Conservation (phyloP, 805 yeast genomes). For the Candida nanaspora region DNA sequence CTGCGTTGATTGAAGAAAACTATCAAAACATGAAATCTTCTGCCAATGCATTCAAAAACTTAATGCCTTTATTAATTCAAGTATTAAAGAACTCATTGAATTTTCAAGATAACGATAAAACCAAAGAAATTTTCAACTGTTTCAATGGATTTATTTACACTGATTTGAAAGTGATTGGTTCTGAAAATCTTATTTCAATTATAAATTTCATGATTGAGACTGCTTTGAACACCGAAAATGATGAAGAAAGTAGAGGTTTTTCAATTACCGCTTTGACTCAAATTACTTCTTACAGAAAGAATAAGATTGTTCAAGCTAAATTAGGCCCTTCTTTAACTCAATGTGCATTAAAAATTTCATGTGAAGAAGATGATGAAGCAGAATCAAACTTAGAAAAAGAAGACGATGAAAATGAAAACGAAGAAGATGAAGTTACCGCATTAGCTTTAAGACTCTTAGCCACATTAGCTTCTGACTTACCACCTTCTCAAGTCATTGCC, state of each 20-base stretch:
- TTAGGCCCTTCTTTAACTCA: constrained; percentile 75
- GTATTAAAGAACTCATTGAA: constrained; percentile 71
- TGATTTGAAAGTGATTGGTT: constrained; percentile 75
- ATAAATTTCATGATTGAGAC: constrained; percentile 71
- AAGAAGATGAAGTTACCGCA: constrained; percentile 73
- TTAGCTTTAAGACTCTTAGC: constrained; percentile 78
- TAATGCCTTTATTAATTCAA: constrained; percentile 74
- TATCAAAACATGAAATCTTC: constrained; percentile 39
- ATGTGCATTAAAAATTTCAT: constrained; percentile 67
- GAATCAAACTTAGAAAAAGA: constrained; percentile 69
- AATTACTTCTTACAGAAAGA: constrained; percentile 71
- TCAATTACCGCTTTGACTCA: constrained; percentile 81
- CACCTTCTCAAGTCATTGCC: constrained; percentile 85
- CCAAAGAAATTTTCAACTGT: constrained; percentile 73
- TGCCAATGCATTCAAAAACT: constrained; percentile 25
- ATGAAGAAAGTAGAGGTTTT: constrained; percentile 75
- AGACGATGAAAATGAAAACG: constrained; percentile 89
- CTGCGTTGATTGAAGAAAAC: constrained; percentile 59
- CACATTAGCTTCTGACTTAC: constrained; percentile 72
- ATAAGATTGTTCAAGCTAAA: constrained; percentile 71
- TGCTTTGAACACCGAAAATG: constrained; percentile 56
- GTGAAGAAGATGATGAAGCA: constrained; percentile 75
- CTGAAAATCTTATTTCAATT: constrained; percentile 53
- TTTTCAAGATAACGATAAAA: constrained; percentile 63
- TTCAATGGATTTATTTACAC: constrained; percentile 72